phyloP scores from a whole-genome alignment of 2,329 filamentous ascomycete species.

The Arthrobotrys iridis region DNA sequence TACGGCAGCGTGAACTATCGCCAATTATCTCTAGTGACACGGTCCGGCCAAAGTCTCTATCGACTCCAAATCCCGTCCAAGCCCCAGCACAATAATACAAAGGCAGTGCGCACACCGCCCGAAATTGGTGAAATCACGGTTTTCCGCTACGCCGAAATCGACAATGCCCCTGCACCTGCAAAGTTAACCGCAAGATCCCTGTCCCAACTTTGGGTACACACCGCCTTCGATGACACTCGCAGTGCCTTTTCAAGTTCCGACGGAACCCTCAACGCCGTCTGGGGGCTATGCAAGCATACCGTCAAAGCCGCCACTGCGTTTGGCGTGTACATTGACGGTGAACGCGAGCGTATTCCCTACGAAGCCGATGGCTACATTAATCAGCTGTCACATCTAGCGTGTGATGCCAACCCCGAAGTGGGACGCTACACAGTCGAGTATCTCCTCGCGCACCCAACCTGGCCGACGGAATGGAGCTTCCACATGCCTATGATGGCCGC shows the following conservation, averaged over 20 bases:
- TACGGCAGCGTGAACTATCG: constrained; percentile 27
- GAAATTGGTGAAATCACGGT: constrained; percentile 25
- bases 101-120: constrained; percentile 9
- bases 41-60: neutral
- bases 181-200: neutral
- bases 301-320: constrained; percentile 27
- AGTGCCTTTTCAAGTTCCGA: constrained; percentile 14
- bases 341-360: constrained; percentile 31
- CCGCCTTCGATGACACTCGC: constrained; percentile 10
- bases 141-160: constrained; percentile 31
- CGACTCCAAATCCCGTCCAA: constrained; percentile 12
- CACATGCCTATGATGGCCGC: constrained; percentile 34
- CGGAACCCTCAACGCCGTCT: constrained; percentile 27
- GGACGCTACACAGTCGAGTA: constrained; percentile 18
- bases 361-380: constrained; percentile 35
- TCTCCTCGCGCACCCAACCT: constrained; percentile 17
- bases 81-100: constrained; percentile 4
- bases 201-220: constrained; percentile 15
- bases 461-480: constrained; percentile 31
- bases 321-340: constrained; percentile 23
- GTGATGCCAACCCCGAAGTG: constrained; percentile 24
- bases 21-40: neutral
- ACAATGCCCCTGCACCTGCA: constrained; percentile 21
- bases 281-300: constrained; percentile 22
- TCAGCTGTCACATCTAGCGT: constrained; percentile 19